Evolutionary conservation across 345 rosid species (phyloP).

Genomic region (Brassica carinata): DNA sequence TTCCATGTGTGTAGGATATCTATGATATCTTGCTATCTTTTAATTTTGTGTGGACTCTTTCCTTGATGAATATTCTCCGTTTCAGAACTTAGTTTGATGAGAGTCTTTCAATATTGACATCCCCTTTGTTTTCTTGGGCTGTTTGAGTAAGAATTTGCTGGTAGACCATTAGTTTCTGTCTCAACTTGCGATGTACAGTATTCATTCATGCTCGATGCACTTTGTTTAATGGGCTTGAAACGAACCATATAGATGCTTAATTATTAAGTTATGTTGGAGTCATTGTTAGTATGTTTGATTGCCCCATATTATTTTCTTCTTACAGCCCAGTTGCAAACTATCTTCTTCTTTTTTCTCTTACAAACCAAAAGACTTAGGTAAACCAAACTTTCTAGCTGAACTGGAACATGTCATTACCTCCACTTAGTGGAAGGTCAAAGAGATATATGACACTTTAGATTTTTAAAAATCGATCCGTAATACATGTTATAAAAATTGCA

Average conservation of each 20-base stretch:
- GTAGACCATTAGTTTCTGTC: not conserved
- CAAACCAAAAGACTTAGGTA: not conserved
- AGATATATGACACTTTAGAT: slow-evolving; percentile 10
- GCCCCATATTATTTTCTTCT: not conserved
- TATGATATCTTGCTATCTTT: not conserved
- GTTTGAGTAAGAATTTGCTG: not conserved
- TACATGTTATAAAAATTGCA: not conserved
- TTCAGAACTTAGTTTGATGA: not conserved
- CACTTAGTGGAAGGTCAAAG: slow-evolving; percentile 11
- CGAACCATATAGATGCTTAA: not conserved
- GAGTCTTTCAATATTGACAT: not conserved
- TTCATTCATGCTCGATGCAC: not conserved
- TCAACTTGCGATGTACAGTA: not conserved
- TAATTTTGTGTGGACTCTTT: not conserved
- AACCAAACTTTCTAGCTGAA: slow-evolving; percentile 13
- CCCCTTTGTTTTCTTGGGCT: not conserved
- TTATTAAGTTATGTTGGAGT: not conserved
- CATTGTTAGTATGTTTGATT: not conserved
- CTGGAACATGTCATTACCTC: slow-evolving; percentile 6
- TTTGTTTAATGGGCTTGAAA: not conserved
- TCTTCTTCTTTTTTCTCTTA: not conserved
- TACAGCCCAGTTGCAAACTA: not conserved
- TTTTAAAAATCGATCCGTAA: not conserved
- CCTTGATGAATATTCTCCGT: not conserved
- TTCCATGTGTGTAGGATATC: slow-evolving; percentile 11